phyloP scores from a whole-genome alignment of 1,284 basidiomycete species.

The Mycena sp. region DNA sequence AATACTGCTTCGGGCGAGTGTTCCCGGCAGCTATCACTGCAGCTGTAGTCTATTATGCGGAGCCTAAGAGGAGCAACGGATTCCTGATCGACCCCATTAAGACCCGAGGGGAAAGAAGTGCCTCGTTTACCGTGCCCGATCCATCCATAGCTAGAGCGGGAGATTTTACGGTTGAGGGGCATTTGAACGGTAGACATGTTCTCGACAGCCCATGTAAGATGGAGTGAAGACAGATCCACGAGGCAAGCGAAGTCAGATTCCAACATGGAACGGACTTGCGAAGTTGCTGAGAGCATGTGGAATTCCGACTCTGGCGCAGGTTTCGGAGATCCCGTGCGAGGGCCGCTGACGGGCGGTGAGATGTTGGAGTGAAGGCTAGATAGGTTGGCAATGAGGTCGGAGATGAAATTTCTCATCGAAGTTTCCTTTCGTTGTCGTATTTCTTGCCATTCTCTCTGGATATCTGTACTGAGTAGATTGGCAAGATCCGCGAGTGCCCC shows the following conservation, averaged over 20 bases:
- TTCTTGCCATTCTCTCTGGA: conserved; percentile 12
- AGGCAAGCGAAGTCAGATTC: conserved; percentile 17
- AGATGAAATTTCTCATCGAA: conserved; percentile 6
- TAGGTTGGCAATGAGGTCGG: conserved; percentile 10
- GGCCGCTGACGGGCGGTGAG: neutral
- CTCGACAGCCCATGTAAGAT: conserved; percentile 4
- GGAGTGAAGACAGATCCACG: conserved; percentile 10
- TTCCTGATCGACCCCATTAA: neutral
- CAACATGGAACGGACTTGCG: conserved; percentile 11
- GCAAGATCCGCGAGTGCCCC: conserved; percentile 3
- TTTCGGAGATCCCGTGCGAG: neutral
- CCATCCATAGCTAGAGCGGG: conserved; percentile 15
- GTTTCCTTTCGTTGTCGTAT: conserved; percentile 11
- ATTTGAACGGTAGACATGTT: neutral
- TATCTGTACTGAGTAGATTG: conserved; percentile 8
- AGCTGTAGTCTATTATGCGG: conserved; percentile 16
- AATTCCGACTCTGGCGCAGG: conserved; percentile 1
- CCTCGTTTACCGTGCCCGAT: neutral
- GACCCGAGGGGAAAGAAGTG: neutral
- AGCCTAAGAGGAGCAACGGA: neutral
- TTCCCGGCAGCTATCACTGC: conserved; percentile 2
- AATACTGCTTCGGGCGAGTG: conserved; percentile 10
- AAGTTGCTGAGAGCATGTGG: conserved; percentile 6
- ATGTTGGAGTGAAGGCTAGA: conserved; percentile 12
- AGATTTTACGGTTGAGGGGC: neutral